Evolutionary conservation across 108 stramenopile genomes (phyloP).

Genomic region (Nitzschia sp.): DNA sequence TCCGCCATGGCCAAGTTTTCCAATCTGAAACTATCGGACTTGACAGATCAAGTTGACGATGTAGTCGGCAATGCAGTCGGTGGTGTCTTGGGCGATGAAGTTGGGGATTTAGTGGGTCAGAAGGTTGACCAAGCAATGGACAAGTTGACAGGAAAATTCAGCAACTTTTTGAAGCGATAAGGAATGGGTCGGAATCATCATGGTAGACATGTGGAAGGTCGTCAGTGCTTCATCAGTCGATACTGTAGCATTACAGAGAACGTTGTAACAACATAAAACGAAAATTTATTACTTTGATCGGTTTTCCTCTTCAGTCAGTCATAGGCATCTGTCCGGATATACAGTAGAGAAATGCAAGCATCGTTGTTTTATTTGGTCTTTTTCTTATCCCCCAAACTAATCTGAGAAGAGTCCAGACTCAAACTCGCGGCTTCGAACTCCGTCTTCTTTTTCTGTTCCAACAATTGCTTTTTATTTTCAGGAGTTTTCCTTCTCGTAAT

Average conservation of each 20-base stretch:
- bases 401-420: neutral
- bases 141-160: slow-evolving; percentile 7
- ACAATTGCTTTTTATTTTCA: neutral
- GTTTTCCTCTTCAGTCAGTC: too few relatives aligned
- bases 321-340: too few relatives aligned
- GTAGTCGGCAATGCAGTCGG: slow-evolving; percentile 8
- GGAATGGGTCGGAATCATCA: too few relatives aligned
- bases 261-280: too few relatives aligned
- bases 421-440: neutral
- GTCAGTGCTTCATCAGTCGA: too few relatives aligned
- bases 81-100: slow-evolving; percentile 8
- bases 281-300: too few relatives aligned
- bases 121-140: slow-evolving; percentile 16
- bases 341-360: too few relatives aligned
- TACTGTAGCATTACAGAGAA: too few relatives aligned
- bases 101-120: slow-evolving; percentile 1
- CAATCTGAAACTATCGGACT: slow-evolving; percentile 4
- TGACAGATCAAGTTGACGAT: neutral
- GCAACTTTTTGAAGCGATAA: neutral
- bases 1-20: slow-evolving; percentile 12
- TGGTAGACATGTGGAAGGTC: too few relatives aligned
- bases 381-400: neutral
- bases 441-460: neutral
- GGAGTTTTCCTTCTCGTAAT: neutral
- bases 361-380: neutral